A percentile compares a stretch with the other conserved stretches of the same genome.
Conservation (phyloP, 192 early-diverging fungal genomes). For the Coemansia sp. region DNA sequence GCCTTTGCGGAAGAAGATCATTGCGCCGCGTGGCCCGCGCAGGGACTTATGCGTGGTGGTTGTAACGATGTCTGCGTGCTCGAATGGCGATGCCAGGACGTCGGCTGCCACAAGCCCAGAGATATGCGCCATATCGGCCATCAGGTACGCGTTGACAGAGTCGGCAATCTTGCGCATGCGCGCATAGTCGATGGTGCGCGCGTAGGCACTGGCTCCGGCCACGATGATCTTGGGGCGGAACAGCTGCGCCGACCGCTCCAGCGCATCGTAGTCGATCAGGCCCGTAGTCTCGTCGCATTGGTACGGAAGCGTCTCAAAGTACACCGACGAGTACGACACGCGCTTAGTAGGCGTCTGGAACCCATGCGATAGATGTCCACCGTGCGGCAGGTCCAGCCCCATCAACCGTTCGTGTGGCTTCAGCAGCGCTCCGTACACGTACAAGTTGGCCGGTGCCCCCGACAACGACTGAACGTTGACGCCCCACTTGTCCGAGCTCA, state of each 20-base stretch:
- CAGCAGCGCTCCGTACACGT: slow-evolving; percentile 92
- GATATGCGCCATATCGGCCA: slow-evolving; percentile 98
- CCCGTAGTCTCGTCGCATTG: slow-evolving; percentile 88
- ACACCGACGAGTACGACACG: slow-evolving; percentile 90
- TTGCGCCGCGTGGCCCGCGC: slow-evolving; percentile 95
- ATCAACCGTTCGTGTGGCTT: slow-evolving; percentile 98
- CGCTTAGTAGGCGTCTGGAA: slow-evolving; percentile 97
- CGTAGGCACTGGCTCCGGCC: slow-evolving; percentile 93
- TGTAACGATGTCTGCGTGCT: slow-evolving; percentile 94
- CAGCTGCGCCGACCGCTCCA: slow-evolving; percentile 74
- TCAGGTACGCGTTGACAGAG: slow-evolving; percentile 81
- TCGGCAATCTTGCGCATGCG: slow-evolving; percentile 78
- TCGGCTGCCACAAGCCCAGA: slow-evolving; percentile 87
- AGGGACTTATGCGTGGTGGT: slow-evolving; percentile 99
- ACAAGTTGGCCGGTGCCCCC: slow-evolving; percentile 95
- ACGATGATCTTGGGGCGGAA: slow-evolving; percentile 97
- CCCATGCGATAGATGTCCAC: slow-evolving; percentile 98
- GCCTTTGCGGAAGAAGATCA: slow-evolving; percentile 99
- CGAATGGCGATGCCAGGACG: slow-evolving; percentile 86
- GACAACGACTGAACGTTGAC: slow-evolving; percentile 98
- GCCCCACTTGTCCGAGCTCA: slow-evolving; percentile 87
- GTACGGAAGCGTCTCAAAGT: slow-evolving; percentile 97
- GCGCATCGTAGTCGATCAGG: slow-evolving; percentile 87
- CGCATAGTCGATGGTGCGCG: slow-evolving; percentile 91
- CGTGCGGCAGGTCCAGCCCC: slow-evolving; percentile 97